These are phyloP conservation scores for Parafenestella ontariensis DNA, from an alignment of 2,329 filamentous ascomycete species.

Conservation along the genomic window DNA sequence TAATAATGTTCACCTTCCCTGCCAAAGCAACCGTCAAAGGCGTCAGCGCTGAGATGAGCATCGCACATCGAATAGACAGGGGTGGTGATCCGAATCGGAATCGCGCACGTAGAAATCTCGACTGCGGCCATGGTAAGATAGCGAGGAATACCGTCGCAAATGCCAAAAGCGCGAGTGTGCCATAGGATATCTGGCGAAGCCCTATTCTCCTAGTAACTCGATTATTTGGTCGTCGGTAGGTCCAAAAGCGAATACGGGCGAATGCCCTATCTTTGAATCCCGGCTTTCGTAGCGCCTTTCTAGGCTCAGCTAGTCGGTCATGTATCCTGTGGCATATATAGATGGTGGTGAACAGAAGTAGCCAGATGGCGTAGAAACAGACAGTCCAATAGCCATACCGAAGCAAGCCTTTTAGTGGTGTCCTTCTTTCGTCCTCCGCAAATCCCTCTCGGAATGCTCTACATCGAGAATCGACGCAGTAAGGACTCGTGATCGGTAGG, in stretches of 20 bases:
- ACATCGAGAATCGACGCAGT: constrained; percentile 16
- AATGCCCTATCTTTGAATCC: constrained; percentile 5
- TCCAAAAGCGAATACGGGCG: constrained; percentile 14
- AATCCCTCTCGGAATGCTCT: constrained; percentile 18
- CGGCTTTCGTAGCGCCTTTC: neutral
- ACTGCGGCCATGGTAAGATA: constrained; percentile 25
- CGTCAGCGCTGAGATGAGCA: constrained; percentile 36
- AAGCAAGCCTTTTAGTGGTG: constrained; percentile 13
- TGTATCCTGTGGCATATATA: constrained; percentile 6
- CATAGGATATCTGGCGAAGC: constrained; percentile 19
- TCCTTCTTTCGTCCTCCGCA: constrained; percentile 13
- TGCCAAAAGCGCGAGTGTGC: constrained; percentile 16
- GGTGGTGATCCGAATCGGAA: constrained; percentile 35
- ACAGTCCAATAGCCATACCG: constrained; percentile 22
- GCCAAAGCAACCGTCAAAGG: constrained; percentile 36
- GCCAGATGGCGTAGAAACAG: constrained; percentile 23
- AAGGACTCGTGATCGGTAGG: constrained; percentile 19
- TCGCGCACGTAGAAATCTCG: constrained; percentile 17
- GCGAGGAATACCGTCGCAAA: constrained; percentile 19
- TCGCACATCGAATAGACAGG: constrained; percentile 29
- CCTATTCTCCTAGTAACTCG: constrained; percentile 12
- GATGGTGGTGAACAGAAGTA: constrained; percentile 10
- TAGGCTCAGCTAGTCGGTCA: constrained; percentile 1
- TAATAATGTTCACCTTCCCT: constrained; percentile 41
- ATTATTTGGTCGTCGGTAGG: constrained; percentile 23